These are phyloP conservation scores for Toxoplasma gondii DNA, from an alignment of 169 alveolate genomes.

Conservation along the genomic window DNA sequence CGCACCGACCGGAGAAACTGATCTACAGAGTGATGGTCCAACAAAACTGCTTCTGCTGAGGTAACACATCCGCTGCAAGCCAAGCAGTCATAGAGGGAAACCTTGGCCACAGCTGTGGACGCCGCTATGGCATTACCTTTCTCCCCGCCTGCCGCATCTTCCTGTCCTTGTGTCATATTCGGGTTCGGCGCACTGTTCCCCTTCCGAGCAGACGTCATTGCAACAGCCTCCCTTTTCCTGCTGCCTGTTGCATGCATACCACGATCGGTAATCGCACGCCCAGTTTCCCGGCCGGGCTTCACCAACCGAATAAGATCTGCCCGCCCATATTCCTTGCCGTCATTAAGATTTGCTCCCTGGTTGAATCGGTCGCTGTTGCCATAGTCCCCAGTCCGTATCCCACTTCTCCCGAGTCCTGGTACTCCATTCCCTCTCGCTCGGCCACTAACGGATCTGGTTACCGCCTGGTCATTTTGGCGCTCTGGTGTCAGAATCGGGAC, in stretches of 20 bases:
- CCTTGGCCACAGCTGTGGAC: conserved; percentile 76
- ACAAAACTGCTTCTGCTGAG: conserved; percentile 89
- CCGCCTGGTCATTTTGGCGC: too few relatives aligned
- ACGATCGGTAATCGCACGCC: not conserved
- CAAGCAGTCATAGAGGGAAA: conserved; percentile 88
- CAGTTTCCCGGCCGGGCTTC: not conserved
- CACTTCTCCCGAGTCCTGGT: too few relatives aligned
- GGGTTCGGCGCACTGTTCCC: not conserved
- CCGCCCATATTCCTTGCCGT: not conserved
- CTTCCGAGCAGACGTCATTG: not conserved
- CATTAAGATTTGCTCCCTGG: too few relatives aligned
- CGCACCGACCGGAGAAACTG: conserved; percentile 73
- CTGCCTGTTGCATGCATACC: not conserved
- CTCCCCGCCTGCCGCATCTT: not conserved
- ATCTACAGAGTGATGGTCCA: conserved; percentile 81
- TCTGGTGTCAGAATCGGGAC: conserved; percentile 59
- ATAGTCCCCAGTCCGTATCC: too few relatives aligned
- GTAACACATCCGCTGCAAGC: conserved; percentile 95
- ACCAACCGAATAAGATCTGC: not conserved
- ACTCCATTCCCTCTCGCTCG: too few relatives aligned
- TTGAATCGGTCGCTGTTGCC: too few relatives aligned
- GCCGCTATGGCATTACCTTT: not conserved
- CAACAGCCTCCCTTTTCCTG: not conserved
- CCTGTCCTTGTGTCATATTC: not conserved
- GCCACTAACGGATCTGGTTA: too few relatives aligned